Conservation (phyloP, 495 filamentous ascomycete genomes). For the Cercophora samala region DNA sequence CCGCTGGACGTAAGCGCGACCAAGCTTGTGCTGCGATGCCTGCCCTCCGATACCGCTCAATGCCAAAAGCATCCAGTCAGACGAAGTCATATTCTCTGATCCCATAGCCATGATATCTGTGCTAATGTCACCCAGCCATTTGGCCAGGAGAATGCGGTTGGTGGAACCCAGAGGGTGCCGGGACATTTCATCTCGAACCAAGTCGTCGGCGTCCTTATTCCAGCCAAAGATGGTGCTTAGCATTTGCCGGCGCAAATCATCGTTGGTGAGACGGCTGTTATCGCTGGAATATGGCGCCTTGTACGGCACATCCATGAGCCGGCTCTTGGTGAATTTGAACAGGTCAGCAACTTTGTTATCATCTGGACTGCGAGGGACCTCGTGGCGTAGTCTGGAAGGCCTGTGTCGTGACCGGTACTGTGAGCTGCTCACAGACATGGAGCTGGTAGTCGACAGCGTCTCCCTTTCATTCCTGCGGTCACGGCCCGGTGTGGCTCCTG, state of each 20-base stretch:
- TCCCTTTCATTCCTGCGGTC: slow-evolving; percentile 49
- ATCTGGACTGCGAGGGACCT: slow-evolving; percentile 67
- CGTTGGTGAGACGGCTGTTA: slow-evolving; percentile 65
- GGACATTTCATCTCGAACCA: slow-evolving; percentile 84
- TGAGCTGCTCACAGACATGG: slow-evolving; percentile 60
- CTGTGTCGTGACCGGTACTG: slow-evolving; percentile 58
- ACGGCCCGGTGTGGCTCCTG: slow-evolving; percentile 36
- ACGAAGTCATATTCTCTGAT: slow-evolving; percentile 77
- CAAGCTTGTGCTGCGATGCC: slow-evolving; percentile 82
- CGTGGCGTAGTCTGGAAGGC: slow-evolving; percentile 74
- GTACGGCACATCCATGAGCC: slow-evolving; percentile 77
- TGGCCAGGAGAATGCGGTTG: slow-evolving; percentile 73
- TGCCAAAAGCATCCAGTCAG: slow-evolving; percentile 96
- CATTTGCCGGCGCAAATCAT: slow-evolving; percentile 89
- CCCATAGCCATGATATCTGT: slow-evolving; percentile 75
- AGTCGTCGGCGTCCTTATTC: slow-evolving; percentile 76
- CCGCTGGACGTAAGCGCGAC: slow-evolving; percentile 87
- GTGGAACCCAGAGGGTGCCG: slow-evolving; percentile 69
- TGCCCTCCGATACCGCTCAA: slow-evolving; percentile 80
- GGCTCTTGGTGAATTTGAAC: slow-evolving; percentile 64
- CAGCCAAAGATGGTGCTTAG: slow-evolving; percentile 92
- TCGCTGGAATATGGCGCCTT: slow-evolving; percentile 61
- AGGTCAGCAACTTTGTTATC: slow-evolving; percentile 59
- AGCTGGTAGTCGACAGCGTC: slow-evolving; percentile 55
- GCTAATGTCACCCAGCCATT: slow-evolving; percentile 88